A percentile compares a stretch with the other conserved stretches of the same genome.
These are phyloP conservation scores for Peronosclerospora sorghi DNA, from an alignment of 352 stramenopile genomes.

Conservation along the genomic window DNA sequence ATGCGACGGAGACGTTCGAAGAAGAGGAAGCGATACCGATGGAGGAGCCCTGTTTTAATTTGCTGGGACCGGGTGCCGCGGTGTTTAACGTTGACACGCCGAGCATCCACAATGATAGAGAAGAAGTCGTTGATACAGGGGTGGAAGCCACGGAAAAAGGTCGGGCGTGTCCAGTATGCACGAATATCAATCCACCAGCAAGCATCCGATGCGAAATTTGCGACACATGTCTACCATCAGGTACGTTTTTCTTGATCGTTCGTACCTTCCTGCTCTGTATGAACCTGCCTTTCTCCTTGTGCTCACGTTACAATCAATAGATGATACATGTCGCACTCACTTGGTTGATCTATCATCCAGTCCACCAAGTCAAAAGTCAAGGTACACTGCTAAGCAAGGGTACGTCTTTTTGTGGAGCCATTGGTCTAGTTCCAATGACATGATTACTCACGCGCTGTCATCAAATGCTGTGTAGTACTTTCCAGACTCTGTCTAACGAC, in stretches of 20 bases:
- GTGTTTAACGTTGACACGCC: slow-evolving; percentile 18
- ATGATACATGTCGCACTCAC: slow-evolving; percentile 3
- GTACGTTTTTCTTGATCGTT: slow-evolving; percentile 5
- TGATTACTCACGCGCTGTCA: background rate
- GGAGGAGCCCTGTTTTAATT: slow-evolving; percentile 38
- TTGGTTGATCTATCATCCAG: slow-evolving; percentile 32
- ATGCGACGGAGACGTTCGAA: slow-evolving; percentile 5
- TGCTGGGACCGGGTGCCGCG: slow-evolving; percentile 20
- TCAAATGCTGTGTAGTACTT: too few relatives aligned
- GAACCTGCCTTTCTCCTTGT: too few relatives aligned
- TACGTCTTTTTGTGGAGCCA: background rate
- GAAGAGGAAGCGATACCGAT: slow-evolving; percentile 9
- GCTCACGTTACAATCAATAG: too few relatives aligned
- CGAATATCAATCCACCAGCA: slow-evolving; percentile 32
- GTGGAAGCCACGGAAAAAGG: slow-evolving; percentile 12
- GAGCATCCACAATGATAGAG: background rate
- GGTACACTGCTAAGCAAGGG: slow-evolving; percentile 9
- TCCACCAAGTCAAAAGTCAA: slow-evolving; percentile 4
- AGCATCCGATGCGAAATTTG: slow-evolving; percentile 40
- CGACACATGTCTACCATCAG: slow-evolving; percentile 19
- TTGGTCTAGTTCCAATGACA: background rate
- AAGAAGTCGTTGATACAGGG: slow-evolving; percentile 11
- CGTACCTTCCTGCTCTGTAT: background rate
- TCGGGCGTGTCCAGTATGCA: slow-evolving; percentile 41
- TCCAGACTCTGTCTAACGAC: background rate